Evolutionary conservation across 73 alveolate genomes (phyloP), one percentile per base, ranked within the genome.

Genomic region (Loxodes magnus): DNA sequence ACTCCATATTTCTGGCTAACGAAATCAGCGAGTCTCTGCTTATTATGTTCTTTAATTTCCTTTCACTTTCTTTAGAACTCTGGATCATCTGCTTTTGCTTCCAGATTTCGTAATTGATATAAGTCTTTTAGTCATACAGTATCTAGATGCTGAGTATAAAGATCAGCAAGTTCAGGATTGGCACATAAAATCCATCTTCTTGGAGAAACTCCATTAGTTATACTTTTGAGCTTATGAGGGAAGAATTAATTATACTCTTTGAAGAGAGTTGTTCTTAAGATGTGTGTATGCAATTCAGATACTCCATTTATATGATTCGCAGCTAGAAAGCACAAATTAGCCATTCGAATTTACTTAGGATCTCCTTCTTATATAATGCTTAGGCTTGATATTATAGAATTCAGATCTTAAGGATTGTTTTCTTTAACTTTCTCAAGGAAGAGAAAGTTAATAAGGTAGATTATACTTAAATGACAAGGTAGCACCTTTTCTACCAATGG

Each of bases 121-220:
- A 78, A 43, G 43, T 69, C 83, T 23, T 88, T 58, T 51, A 92
- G 64, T 95, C 97, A 88, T 20, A 43, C 56, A 34, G 79, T 80
- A 16, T 64, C 81, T 24, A 82, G 54, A 17, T 64, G 50, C 42
- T 87, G 82, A 41, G 93, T 70, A 65, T 82, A 88, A 37, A 94
- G 62, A 2, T 64, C 79, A 36, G 93, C 61, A 30, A 94, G 84
- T 26, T 77, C 93, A 0, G 94, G 96, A 73, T 91, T 91, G 43
- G 95, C 89, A 56, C 98, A 91, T 66, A 92, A 88, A n/a, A 94
- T 68, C 98, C 98, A 94, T 66, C 99, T 84, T 30, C 99, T 67
- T 3, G 97, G 97, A 16, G 99, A 91, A 27, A 94, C 99, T 5
- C 99, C 99, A 71, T 81, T 81, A 33, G 94, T 81, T 56, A 64